Evolutionary conservation across 352 stramenopile genomes (phyloP).

Genomic region (Pythium graminicola): DNA sequence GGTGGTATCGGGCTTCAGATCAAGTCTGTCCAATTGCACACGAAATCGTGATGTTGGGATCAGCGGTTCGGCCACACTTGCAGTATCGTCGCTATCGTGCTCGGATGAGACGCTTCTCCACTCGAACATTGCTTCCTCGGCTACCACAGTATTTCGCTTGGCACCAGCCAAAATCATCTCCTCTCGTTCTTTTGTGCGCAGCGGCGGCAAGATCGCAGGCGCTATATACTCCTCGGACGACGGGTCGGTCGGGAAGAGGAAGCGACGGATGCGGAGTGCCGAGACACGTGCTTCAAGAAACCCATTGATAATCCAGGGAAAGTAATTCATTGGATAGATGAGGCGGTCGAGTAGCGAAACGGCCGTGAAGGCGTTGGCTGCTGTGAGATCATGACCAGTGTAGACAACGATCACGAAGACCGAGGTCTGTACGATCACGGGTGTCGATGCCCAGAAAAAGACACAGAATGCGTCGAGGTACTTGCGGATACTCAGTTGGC

Average conservation of each 20-base stretch:
- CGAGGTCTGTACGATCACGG: conserved; percentile 78
- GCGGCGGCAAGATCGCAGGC: neutral
- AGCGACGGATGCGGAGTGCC: conserved; percentile 60
- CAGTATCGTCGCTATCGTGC: neutral
- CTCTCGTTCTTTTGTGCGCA: conserved; percentile 5
- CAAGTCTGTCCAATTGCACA: conserved; percentile 40
- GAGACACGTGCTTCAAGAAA: conserved; percentile 84
- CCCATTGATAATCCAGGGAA: conserved; percentile 89
- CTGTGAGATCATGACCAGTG: conserved; percentile 59
- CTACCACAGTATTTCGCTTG: conserved; percentile 19
- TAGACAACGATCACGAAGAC: conserved; percentile 79
- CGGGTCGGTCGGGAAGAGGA: conserved; percentile 40
- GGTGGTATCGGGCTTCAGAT: conserved; percentile 29
- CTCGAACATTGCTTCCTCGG: conserved; percentile 27
- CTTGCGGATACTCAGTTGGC: conserved; percentile 66
- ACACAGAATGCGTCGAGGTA: conserved; percentile 87
- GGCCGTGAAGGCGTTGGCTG: conserved; percentile 76
- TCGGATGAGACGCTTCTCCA: conserved; percentile 11
- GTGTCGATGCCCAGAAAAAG: conserved; percentile 88
- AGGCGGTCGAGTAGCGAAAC: conserved; percentile 84
- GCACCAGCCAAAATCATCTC: neutral
- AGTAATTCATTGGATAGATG: conserved; percentile 90
- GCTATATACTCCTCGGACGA: neutral
- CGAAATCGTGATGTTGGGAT: conserved; percentile 27
- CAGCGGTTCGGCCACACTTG: conserved; percentile 6